A percentile compares a stretch with the other conserved stretches of the same genome.
Conservation (phyloP, 164 flowering plant species). For the Buxus sempervirens region DNA sequence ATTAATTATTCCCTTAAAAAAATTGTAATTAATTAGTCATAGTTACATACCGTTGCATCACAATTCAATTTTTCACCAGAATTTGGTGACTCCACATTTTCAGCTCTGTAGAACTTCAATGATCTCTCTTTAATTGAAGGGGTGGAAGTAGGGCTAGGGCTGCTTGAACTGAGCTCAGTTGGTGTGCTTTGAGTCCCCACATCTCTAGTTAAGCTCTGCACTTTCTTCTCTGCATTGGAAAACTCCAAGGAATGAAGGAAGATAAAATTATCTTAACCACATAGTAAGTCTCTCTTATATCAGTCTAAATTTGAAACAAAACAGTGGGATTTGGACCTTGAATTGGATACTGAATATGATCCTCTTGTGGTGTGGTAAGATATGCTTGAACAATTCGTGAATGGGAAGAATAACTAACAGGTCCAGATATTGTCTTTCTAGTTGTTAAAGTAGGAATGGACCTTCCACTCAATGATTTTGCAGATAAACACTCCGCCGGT, state of each 20-base stretch:
- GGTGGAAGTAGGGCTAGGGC: constrained; percentile 51
- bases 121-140: constrained; percentile 50
- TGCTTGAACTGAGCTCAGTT: constrained; percentile 42
- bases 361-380: constrained; percentile 18
- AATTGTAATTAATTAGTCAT: no score
- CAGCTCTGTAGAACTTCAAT: constrained; percentile 19
- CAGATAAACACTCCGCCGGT: constrained; percentile 82
- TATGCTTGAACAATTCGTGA: constrained; percentile 22
- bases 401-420: constrained; percentile 51
- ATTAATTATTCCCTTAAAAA: no score
- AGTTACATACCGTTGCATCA: constrained; percentile 30
- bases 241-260: not conserved
- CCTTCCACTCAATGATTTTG: constrained; percentile 61
- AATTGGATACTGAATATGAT: constrained; percentile 18
- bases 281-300: not conserved
- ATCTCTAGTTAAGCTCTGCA: constrained; percentile 48
- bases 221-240: constrained; percentile 28
- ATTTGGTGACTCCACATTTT: constrained; percentile 29
- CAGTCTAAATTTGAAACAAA: not conserved
- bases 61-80: constrained; percentile 18
- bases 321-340: constrained; percentile 23
- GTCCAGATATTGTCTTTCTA: constrained; percentile 72
- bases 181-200: constrained; percentile 71
- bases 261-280: not conserved
- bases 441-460: constrained; percentile 35